Evolutionary conservation across 2,329 filamentous ascomycete genomes (phyloP), one percentile per base, ranked within the genome.

Genomic region (Eutypa lata): DNA sequence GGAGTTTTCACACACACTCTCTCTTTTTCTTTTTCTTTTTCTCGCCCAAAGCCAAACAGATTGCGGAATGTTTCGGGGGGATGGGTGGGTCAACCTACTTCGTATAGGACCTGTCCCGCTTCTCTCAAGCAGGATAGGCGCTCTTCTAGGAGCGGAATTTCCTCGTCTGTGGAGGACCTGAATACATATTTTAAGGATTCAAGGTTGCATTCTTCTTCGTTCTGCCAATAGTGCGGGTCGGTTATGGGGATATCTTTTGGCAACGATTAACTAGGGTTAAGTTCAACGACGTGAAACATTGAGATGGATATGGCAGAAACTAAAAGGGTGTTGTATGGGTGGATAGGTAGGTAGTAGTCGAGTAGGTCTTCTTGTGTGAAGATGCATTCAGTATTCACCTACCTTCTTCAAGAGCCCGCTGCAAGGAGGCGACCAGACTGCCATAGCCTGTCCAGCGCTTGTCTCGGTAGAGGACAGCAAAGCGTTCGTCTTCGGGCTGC

Each of bases 401-500:
- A 88, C 89, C 88, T 77, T 97, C 92, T 49, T 97, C 91, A 42
- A 97, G 73, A 2, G 91, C 95, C 63, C 94, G 80, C 70, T 92
- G 90, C 63, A 99, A 71, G 21, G 89, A 83, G 22, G 94, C 94
- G 19, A 97, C 90, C 52, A 99, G 74, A 68, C 91, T 96, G 87
- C 90, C 96, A 71, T 99, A 99, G 3, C 94, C 94, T 0, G 91
- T 97, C 91, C 91, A 97, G 53, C 73, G 83, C 70, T 83, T 87
- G 26, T 84, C 91, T 45, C 81, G 82, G 71, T 97, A 97, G 53
- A 90, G 86, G 42, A 99, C 81, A 10, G 88, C 82, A 69, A 93
- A 99, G 11, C 91, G 80, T 62, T 93, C 85, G 5, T 84, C 79
- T 11, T 89, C 86, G 0, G 76, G 71, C 44, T 73, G 67, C 49